Evolutionary conservation across 768 basidiomycete species (phyloP).

Genomic region (Lentinus brumalis): DNA sequence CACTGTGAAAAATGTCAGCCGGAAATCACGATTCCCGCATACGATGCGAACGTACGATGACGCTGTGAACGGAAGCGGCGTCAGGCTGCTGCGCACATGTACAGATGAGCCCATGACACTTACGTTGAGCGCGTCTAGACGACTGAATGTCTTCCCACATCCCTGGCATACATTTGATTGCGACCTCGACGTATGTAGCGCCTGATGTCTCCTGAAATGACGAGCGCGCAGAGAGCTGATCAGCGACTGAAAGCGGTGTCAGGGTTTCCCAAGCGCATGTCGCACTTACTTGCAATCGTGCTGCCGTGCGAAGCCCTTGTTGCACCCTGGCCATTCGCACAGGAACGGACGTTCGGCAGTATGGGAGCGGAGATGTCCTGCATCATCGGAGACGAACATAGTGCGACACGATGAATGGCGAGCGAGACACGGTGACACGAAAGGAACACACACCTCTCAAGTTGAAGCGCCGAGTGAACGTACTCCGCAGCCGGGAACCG

Average conservation of each 20-base stretch:
- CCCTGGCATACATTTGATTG: slow-evolving; percentile 87
- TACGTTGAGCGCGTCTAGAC: slow-evolving; percentile 93
- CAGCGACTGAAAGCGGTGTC: slow-evolving; percentile 8
- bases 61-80: slow-evolving; percentile 46
- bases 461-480: slow-evolving; percentile 82
- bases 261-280: background rate
- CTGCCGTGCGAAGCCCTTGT: slow-evolving; percentile 92
- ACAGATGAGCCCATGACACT: slow-evolving; percentile 40
- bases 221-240: slow-evolving; percentile 3
- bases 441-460: slow-evolving; percentile 59
- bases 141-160: slow-evolving; percentile 93
- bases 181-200: slow-evolving; percentile 81
- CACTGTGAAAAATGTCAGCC: slow-evolving; percentile 46
- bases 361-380: slow-evolving; percentile 92
- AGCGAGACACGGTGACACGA: slow-evolving; percentile 3
- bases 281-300: slow-evolving; percentile 94
- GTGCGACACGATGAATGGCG: slow-evolving; percentile 1
- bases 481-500: slow-evolving; percentile 41
- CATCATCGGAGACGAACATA: slow-evolving; percentile 11
- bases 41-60: slow-evolving; percentile 59
- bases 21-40: slow-evolving; percentile 13
- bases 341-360: slow-evolving; percentile 94
- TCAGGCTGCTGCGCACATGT: slow-evolving; percentile 29
- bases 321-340: slow-evolving; percentile 92
- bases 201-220: slow-evolving; percentile 75